Base-by-base conservation (phyloP, 208 protist genomes). In the Naegleria gruberi region DNA sequence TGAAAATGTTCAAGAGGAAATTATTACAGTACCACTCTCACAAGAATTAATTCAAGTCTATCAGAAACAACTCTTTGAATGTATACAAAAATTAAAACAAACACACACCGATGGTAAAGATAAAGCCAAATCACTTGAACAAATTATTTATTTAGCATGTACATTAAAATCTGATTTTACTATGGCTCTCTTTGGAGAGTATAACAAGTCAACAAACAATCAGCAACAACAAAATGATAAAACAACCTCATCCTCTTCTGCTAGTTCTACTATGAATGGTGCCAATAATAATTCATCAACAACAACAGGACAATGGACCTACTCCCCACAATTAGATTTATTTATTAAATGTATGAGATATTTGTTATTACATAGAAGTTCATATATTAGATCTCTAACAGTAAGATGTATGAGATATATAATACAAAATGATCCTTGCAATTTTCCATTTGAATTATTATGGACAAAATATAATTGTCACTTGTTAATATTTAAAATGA, bases 391-490 rank as follows among this genome's bases (percentile, higher is more conserved):
- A 42, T 41, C 84, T 26, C 8, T 42, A 30, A 42, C 84, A 10
- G 43, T 88, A 10, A 5, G 84, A 40, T 26, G 6, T 15, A 41
- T 88, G 15, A 51, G 45, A 88, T 88, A 88, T 42, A n/a, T 88
- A 19, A 43, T 51, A 42, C 15, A 26, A 12, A 34, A 43, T 44
- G 82, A 46, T 77, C 30, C 65, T 77, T 12, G 10, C 0, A 30
- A 77, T 77, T 77, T 77, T 77, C 65, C 65, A 77, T 37, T 77
- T 77, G 65, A 77, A 77, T 2, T 77, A 37, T 77, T 77, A n/a
- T 77, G 65, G 65, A 37, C 0, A 4, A 88, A 88, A 42, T 88
- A 88, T 57, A 8, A 88, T 65, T 88, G 44, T 43, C 84, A 88
- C n/a, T 88, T 65, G 30, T 65, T 84, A 17, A 88, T 88, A 3